Evolutionary conservation across 768 basidiomycete species (phyloP), one percentile per base, ranked within the genome.

Genomic region (Leucocoprinus sp.): DNA sequence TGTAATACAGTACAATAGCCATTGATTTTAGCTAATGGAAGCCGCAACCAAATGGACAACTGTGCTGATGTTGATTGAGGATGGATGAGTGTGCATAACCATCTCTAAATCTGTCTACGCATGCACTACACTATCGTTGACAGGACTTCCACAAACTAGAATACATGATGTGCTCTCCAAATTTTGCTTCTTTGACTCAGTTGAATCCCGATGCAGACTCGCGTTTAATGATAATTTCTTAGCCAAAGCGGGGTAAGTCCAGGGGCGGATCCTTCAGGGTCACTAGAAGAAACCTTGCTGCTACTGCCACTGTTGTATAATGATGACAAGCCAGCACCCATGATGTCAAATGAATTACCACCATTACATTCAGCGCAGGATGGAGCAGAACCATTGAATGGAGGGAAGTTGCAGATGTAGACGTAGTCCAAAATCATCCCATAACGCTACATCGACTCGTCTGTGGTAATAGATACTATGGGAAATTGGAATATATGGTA

Each of bases 261-360:
- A 74, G 65, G 4, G 74, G 61, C 51, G 74, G 75, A 53, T 79
- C 85, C 84, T 54, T 62, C 79, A 24, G 84, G 83, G 8, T 82
- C 82, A 35, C 84, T 68, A 0, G 86, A 83, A 15, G 86, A 86
- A 40, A 80, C 81, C 62, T 85, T 87, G 51, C 83, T 83, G 48
- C 77, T 80, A 66, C 70, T 73, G 19, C 33, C 42, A 11, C 45
- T 47, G 33, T 42, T 48, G 64, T 80, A 77, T 11, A 78, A 81
- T 3, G 80, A 80, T 2, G 79, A 67, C 17, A 82, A 65, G 51
- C 74, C 75, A 60, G 67, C 75, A 60, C 67, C 66, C 59, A 81
- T 78, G 55, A 82, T 72, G 59, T 82, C 82, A 63, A 83, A 86
- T 8, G 78, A 69, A 58, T 69, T 69, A 43, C 67, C 57, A 33